These are phyloP conservation scores for Chlorella sorokiniana DNA, from an alignment of 139 green algal genomes.

Conservation along the genomic window DNA sequence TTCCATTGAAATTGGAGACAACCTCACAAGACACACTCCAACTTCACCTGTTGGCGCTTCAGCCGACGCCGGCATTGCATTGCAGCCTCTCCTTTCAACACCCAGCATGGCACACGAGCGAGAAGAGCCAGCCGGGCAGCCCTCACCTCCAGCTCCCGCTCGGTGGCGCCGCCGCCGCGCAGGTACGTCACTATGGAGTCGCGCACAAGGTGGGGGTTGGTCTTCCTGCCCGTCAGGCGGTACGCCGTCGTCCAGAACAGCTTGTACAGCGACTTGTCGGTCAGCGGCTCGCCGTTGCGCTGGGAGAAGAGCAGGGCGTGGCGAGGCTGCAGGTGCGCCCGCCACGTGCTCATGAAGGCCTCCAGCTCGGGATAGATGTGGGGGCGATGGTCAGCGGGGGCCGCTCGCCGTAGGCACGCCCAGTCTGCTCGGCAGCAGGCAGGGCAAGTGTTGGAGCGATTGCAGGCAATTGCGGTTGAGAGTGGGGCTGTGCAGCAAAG, in stretches of 20 bases:
- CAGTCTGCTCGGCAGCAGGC: slow-evolving; percentile 1
- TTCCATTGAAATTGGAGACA: too few species aligned
- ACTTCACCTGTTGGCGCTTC: too few species aligned
- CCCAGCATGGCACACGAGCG: background rate
- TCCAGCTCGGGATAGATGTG: slow-evolving; percentile 69
- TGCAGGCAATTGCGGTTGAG: background rate
- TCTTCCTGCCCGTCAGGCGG: slow-evolving; percentile 55
- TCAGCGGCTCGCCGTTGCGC: slow-evolving; percentile 49
- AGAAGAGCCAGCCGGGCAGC: slow-evolving; percentile 12
- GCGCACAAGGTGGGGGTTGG: slow-evolving; percentile 71
- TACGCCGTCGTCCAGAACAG: slow-evolving; percentile 47
- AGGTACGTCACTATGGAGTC: slow-evolving; percentile 69
- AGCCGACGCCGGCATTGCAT: too few species aligned
- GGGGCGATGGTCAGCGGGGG: slow-evolving; percentile 60
- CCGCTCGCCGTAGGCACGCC: slow-evolving; percentile 62
- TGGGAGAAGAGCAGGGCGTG: slow-evolving; percentile 60
- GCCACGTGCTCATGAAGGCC: slow-evolving; percentile 61
- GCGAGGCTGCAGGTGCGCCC: slow-evolving; percentile 41
- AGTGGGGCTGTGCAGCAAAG: background rate
- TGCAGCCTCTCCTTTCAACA: too few species aligned
- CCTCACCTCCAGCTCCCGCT: slow-evolving; percentile 65
- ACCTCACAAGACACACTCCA: too few species aligned
- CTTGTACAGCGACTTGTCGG: slow-evolving; percentile 50
- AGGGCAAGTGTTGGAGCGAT: background rate
- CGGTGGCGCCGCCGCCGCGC: slow-evolving; percentile 46